Base-by-base conservation (phyloP, 306 rosid species). In the Lathyrus aphaca region DNA sequence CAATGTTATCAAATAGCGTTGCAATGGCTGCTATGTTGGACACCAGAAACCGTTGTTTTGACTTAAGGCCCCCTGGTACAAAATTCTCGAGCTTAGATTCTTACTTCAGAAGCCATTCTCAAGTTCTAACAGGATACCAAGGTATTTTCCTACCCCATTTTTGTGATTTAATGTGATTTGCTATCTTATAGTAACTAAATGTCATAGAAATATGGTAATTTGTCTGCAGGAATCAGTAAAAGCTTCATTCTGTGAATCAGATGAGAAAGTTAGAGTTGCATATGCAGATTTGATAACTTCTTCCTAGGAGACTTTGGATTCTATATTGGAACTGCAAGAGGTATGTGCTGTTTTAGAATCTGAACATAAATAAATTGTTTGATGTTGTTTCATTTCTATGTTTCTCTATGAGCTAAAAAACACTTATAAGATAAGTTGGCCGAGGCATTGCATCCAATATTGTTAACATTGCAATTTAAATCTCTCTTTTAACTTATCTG, bases 81-180 rank as follows among this genome's bases (percentile, higher is more conserved):
- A 86, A 82, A 84, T 87, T 81, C 94, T 93, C 25, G 98, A 88
- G 83, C 78, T 93, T 53, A 85, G 97, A 60, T 81, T 90, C 80
- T 76, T 88, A 71, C 88, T 90, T 79, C 98, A 93, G 82, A 93
- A 88, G 73, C 83, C 88, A 10, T 90, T 85, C 82, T 85, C 92
- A 51, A 82, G 67, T 80, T 88, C 98, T 80, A 90, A 93, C 80
- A 81, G 97, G 87, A 77, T 93, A 70, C 98, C 98, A 84, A 90
- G 96, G 96, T 86, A 25, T 42, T 76, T 80, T 64, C 19, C 69
- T 78, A 59, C 65, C 64, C 38, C 38, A 25, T 35, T 63, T 30
- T 50, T 58, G 49, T 32, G 64, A 49, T 42, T 42, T 10, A 29
- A 44, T 53, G 21, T n/a, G 30, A 27, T 50, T 69, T 75, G 9